Percentiles rank a stretch among this genome's conserved stretches.
phyloP scores from a whole-genome alignment of 768 basidiomycete species.

The Antrodiella citrinella region DNA sequence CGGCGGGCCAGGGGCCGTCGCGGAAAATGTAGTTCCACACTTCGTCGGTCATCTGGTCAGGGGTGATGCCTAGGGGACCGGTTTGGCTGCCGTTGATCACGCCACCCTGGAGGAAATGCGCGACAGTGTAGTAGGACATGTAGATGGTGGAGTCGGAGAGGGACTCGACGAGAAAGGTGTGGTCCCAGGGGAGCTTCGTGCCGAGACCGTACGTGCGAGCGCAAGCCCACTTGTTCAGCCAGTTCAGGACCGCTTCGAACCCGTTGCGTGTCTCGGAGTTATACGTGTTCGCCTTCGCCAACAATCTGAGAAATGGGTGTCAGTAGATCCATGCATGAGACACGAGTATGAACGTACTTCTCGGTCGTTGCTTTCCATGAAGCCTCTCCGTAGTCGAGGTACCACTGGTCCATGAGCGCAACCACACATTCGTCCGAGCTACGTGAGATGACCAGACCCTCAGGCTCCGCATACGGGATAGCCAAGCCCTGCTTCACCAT shows the following conservation, averaged over 20 bases:
- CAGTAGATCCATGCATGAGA: too few species aligned
- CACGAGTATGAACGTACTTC: conserved; percentile 65
- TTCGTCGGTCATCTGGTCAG: conserved; percentile 95
- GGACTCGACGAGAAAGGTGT: conserved; percentile 92
- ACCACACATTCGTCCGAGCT: conserved; percentile 98
- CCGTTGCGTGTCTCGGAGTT: conserved; percentile 84
- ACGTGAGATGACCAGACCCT: conserved; percentile 80
- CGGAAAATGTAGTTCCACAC: conserved; percentile 94
- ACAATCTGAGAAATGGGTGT: conserved; percentile 52
- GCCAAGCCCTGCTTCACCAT: conserved; percentile 77
- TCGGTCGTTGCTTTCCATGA: conserved; percentile 84
- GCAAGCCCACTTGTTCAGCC: conserved; percentile 99
- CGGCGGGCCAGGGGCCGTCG: conserved; percentile 64
- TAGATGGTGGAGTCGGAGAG: conserved; percentile 97
- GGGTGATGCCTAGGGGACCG: conserved; percentile 77
- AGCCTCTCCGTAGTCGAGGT: conserved; percentile 91
- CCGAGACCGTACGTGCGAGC: conserved; percentile 97
- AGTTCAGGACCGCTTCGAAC: conserved; percentile 86
- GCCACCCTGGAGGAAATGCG: conserved; percentile 83
- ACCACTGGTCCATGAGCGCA: conserved; percentile 99
- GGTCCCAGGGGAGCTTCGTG: conserved; percentile 94
- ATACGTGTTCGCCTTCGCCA: conserved; percentile 86
- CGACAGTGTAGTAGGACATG: conserved; percentile 96
- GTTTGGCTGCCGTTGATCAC: conserved; percentile 71
- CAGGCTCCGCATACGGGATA: conserved; percentile 92